phyloP scores from a whole-genome alignment of 2,329 filamentous ascomycete genomes.

The Ophiostoma pallidulum region DNA sequence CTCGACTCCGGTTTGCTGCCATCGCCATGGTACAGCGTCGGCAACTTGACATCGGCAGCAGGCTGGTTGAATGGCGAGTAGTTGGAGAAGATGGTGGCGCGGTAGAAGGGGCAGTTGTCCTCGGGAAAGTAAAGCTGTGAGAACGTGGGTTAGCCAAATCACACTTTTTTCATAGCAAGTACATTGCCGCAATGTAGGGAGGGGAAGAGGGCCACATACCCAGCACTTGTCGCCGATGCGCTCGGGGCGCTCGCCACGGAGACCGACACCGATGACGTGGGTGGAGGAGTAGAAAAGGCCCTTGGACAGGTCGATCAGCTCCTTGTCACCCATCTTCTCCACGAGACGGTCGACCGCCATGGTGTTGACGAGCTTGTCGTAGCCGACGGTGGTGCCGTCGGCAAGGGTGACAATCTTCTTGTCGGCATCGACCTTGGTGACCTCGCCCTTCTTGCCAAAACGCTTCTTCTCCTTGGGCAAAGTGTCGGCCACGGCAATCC shows the following conservation, averaged over 20 bases:
- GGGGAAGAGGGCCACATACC: slow-evolving; percentile 37
- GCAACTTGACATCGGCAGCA: slow-evolving; percentile 67
- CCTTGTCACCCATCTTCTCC: slow-evolving; percentile 77
- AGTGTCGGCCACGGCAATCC: slow-evolving; percentile 93
- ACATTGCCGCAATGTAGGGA: too few relatives aligned
- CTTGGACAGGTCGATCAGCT: slow-evolving; percentile 76
- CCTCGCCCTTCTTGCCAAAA: slow-evolving; percentile 76
- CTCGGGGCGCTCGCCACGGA: slow-evolving; percentile 84
- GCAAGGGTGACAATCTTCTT: slow-evolving; percentile 73
- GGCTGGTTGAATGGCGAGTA: slow-evolving; percentile 99
- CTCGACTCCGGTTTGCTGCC: slow-evolving; percentile 68
- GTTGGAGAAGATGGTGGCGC: slow-evolving; percentile 99
- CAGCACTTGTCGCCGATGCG: slow-evolving; percentile 99
- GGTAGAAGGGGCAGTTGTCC: slow-evolving; percentile 98
- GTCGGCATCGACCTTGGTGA: slow-evolving; percentile 77
- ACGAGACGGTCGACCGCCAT: slow-evolving; percentile 90
- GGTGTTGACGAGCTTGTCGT: slow-evolving; percentile 87
- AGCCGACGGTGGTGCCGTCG: slow-evolving; percentile 81
- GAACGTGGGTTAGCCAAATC: background rate
- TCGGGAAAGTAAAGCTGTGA: slow-evolving; percentile 89
- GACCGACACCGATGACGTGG: slow-evolving; percentile 91
- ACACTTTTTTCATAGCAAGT: too few relatives aligned
- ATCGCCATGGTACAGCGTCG: slow-evolving; percentile 76
- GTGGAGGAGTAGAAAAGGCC: slow-evolving; percentile 94
- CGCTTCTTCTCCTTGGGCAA: slow-evolving; percentile 84